Base-by-base conservation (phyloP, 2,329 filamentous ascomycete species). In the Nemania serpens region DNA sequence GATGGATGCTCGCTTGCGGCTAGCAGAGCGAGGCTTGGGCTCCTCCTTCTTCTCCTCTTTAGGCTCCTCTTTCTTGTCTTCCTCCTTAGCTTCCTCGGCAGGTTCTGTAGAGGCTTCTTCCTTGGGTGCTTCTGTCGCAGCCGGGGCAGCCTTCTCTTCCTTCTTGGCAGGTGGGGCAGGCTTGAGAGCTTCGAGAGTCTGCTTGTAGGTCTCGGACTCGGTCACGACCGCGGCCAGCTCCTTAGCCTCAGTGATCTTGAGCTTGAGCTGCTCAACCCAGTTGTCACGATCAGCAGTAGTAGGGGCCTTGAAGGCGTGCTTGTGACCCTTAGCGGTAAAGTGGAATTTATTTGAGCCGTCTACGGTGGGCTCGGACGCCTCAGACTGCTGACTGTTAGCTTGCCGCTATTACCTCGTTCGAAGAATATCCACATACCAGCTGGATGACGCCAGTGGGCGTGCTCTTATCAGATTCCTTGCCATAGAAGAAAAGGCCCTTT, bases 401-500 rank as follows among this genome's bases (percentile, higher is more conserved):
- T 52, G n/a, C 48, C n/a, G 9, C 1, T 13, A 2, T 1, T 7
- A 17, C 17, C 2, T n/a, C 1, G 3, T 6, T 18, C 13, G 1
- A 11, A 5, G 15, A 11, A 6, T 17, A 6, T 41, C 3, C 17
- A 75, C 90, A 74, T 85, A 96, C 92, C 76, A 97, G 80, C 78
- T 91, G 91, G 77, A 98, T 89, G 71, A 95, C 88, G 73, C 91
- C 90, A 69, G 88, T 83, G 63, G 94, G 93, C 62, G 85, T 84
- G 67, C 86, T 82, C 87, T 96, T 97, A 79, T 96, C 90, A 54
- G 84, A 82, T 78, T 91, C 88, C 87, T 94, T 93, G 78, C 90
- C 89, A 78, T 91, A 91, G 84, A 96, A 97, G 43, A 98, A 83
- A 18, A 98, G 89, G 74, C 95, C 95, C 84, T 96, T 96, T 77